phyloP scores from a whole-genome alignment of 371 early-diverging fungal genomes.

The Scutellospora calospora region DNA sequence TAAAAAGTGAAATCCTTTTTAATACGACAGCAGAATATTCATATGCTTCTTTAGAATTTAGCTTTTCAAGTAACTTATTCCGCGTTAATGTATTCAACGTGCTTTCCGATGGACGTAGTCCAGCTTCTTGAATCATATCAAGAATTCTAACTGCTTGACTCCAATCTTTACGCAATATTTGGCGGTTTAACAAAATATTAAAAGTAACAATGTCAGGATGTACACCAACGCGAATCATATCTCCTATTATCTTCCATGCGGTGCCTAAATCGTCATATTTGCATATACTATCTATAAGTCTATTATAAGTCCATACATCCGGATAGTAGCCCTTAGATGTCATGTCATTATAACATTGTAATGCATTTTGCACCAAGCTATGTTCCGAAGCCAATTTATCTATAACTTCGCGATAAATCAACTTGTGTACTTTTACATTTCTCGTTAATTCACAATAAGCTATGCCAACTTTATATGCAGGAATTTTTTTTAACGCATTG shows the following conservation, averaged over 20 bases:
- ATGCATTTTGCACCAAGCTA: not conserved
- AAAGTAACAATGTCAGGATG: constrained; percentile 5
- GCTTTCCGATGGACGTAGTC: not conserved
- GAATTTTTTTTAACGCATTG: not conserved
- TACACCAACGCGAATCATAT: not conserved
- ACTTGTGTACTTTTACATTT: not conserved
- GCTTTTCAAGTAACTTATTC: not conserved
- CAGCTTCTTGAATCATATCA: not conserved
- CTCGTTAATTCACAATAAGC: not conserved
- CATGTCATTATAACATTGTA: constrained; percentile 9
- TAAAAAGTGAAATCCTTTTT: not conserved
- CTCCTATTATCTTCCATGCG: constrained; percentile 22
- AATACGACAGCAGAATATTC: not conserved
- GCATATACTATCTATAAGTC: not conserved
- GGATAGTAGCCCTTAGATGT: not conserved
- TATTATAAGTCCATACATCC: constrained; percentile 23
- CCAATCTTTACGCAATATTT: not conserved
- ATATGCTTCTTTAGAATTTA: not conserved
- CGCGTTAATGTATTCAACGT: not conserved
- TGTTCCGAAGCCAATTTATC: not conserved
- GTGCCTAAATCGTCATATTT: not conserved
- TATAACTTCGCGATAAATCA: not conserved
- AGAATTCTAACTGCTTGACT: not conserved
- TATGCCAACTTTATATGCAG: not conserved
- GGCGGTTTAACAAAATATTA: not conserved